phyloP scores from a whole-genome alignment of 352 stramenopile genomes.

The Thalassiosira hispida region DNA sequence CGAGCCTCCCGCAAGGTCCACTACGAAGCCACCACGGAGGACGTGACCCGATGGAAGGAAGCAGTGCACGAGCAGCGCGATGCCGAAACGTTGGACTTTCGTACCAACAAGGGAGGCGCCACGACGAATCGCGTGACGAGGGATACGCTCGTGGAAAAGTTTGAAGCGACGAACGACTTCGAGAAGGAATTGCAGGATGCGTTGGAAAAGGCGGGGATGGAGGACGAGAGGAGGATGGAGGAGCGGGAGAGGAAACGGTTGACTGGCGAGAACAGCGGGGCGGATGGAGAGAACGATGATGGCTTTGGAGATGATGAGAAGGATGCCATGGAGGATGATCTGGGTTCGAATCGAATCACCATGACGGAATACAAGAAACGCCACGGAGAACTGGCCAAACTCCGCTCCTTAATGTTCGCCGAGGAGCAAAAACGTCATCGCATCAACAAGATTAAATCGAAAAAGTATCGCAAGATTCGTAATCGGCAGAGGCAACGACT shows the following conservation, averaged over 20 bases:
- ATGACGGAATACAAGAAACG: slow-evolving; percentile 86
- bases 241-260: slow-evolving; percentile 51
- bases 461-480: slow-evolving; percentile 97
- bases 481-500: slow-evolving; percentile 89
- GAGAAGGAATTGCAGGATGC: slow-evolving; percentile 78
- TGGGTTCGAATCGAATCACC: slow-evolving; percentile 73
- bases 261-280: slow-evolving; percentile 12
- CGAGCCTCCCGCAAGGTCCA: slow-evolving; percentile 89
- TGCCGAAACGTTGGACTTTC: slow-evolving; percentile 94
- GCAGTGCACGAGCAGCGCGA: slow-evolving; percentile 91
- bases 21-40: slow-evolving; percentile 89
- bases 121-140: slow-evolving; percentile 73
- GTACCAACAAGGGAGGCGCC: slow-evolving; percentile 85
- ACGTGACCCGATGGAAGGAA: slow-evolving; percentile 90
- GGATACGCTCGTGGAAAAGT: slow-evolving; percentile 91
- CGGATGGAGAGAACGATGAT: slow-evolving; percentile 61
- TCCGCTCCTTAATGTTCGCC: slow-evolving; percentile 98
- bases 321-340: slow-evolving; percentile 64
- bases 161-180: slow-evolving; percentile 91
- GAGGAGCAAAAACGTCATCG: slow-evolving; percentile 97
- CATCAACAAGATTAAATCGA: slow-evolving; percentile 99
- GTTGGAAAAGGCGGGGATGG: slow-evolving; percentile 87
- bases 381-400: slow-evolving; percentile 92
- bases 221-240: slow-evolving; percentile 73
- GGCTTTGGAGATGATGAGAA: slow-evolving; percentile 47